These are phyloP conservation scores for Atkinsonella texensis DNA, from an alignment of 2,329 filamentous ascomycete species.

Conservation along the genomic window DNA sequence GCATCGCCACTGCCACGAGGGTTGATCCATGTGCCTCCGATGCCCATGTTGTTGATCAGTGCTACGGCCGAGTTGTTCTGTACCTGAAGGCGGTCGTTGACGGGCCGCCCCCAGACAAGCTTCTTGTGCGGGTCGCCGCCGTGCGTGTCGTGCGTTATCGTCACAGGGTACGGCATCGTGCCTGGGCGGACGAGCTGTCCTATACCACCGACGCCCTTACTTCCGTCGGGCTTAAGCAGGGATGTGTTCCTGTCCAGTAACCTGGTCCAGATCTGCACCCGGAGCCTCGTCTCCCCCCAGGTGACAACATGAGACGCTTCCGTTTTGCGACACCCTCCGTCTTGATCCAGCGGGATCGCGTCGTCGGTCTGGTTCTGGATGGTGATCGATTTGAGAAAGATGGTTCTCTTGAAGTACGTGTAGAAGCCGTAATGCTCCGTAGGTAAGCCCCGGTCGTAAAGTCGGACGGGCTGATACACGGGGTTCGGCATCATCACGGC, in stretches of 20 bases:
- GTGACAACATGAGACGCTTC: constrained; percentile 46
- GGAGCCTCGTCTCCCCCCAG: constrained; percentile 47
- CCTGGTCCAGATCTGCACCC: constrained; percentile 55
- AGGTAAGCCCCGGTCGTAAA: constrained; percentile 70
- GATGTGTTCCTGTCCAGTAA: constrained; percentile 30
- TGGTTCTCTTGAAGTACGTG: constrained; percentile 76
- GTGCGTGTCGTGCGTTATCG: constrained; percentile 49
- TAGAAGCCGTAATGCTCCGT: constrained; percentile 93
- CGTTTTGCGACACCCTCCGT: constrained; percentile 40
- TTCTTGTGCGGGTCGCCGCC: constrained; percentile 43
- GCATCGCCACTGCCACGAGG: constrained; percentile 29
- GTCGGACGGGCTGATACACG: constrained; percentile 63
- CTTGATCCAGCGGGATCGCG: constrained; percentile 34
- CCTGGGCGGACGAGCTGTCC: constrained; percentile 33
- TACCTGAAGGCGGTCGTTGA: constrained; percentile 35
- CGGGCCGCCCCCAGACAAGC: constrained; percentile 39
- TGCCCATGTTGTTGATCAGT: constrained; percentile 36
- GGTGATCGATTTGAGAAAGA: constrained; percentile 58
- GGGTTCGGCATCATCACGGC: constrained; percentile 62
- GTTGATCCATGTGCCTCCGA: constrained; percentile 43
- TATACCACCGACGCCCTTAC: constrained; percentile 15
- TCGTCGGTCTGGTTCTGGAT: constrained; percentile 32
- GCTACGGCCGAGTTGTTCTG: constrained; percentile 30
- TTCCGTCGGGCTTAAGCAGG: constrained; percentile 18
- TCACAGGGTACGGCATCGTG: constrained; percentile 52